Percentiles rank a stretch among this genome's conserved stretches.
Evolutionary conservation across 1,284 basidiomycete genomes (phyloP).

Genomic region (Marasmius sp.): DNA sequence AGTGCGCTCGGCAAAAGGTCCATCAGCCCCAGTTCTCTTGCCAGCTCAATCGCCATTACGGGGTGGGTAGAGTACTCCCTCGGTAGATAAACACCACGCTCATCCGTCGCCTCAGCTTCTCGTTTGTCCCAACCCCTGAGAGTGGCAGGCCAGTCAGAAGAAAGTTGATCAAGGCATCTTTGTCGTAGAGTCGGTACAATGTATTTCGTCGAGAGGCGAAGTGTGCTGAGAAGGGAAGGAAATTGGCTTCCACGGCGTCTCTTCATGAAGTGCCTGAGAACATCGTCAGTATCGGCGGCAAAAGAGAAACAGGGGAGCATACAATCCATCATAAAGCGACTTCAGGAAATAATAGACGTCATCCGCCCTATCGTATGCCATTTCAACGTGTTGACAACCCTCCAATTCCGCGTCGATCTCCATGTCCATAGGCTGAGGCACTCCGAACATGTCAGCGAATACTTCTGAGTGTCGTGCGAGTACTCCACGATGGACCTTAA

Average conservation of each 20-base stretch:
- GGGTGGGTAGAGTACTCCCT: conserved; percentile 53
- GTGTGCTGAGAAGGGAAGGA: conserved; percentile 51
- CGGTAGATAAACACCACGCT: conserved; percentile 45
- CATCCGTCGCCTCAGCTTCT: conserved; percentile 52
- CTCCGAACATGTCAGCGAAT: conserved; percentile 36
- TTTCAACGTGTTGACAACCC: conserved; percentile 29
- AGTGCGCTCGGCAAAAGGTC: conserved; percentile 63
- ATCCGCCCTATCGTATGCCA: conserved; percentile 28
- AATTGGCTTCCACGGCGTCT: conserved; percentile 49
- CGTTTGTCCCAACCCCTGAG: conserved; percentile 65
- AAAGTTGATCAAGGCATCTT: conserved; percentile 55
- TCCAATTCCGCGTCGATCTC: conserved; percentile 18
- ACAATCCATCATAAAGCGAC: conserved; percentile 55
- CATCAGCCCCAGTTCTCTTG: conserved; percentile 56
- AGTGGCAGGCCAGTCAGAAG: conserved; percentile 61
- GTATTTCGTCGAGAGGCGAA: conserved; percentile 71
- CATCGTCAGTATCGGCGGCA: background rate
- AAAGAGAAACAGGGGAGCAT: conserved; percentile 13
- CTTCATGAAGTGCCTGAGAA: conserved; percentile 14
- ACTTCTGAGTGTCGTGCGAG: conserved; percentile 43
- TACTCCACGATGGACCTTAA: conserved; percentile 42
- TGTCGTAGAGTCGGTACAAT: conserved; percentile 58
- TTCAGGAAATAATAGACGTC: conserved; percentile 36
- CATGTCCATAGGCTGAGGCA: conserved; percentile 28
- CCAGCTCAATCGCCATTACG: conserved; percentile 63